Evolutionary conservation across 306 rosid genomes (phyloP), one percentile per base, ranked within the genome.

Genomic region (Fragaria iinumae): DNA sequence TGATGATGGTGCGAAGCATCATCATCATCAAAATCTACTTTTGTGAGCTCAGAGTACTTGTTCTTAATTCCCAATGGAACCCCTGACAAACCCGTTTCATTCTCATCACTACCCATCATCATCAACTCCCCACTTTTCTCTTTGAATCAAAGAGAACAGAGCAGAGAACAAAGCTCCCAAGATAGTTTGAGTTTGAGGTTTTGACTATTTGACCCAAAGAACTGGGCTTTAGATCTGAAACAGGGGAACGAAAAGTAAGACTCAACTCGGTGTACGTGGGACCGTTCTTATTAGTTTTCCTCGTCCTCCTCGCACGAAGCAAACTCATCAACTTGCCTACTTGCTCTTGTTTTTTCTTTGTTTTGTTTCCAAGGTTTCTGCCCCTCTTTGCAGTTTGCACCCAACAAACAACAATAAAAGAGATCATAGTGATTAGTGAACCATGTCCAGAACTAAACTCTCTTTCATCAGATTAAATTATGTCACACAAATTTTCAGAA

Each of bases 31-130:
- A 59, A 72, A 62, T 11, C 59, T 4, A 87, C 96, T 16, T 86
- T 90, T 3, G 38, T 48, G 11, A 84, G 38, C 82, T 90, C 89
- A 11, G 90, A 86, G 76, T 94, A 94, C 82, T 90, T 91, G 63
- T 89, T 94, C 86, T 90, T 94, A 12, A 83, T 68, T 70, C 96
- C 95, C 86, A 94, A 45, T 4, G 96, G 83, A 69, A 91, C 73
- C 49, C 81, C 87, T 65, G 97, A 88, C 81, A 89, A 65, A 4
- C 90, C 96, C 87, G 73, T 70, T 70, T 96, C 93, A 68, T 85
- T 87, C 64, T 92, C 91, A 50, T 83, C 93, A 83, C 52, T 70
- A 59, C 53, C 84, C 64, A 78, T 74, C 75, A 91, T 41, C 44
- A 76, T 57, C 64, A 25, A 57, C 36, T 12, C 34, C 34, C 12